These are phyloP conservation scores for Oryza glaberrima DNA, from an alignment of 176 grass and related monocot genomes.

Conservation along the genomic window DNA sequence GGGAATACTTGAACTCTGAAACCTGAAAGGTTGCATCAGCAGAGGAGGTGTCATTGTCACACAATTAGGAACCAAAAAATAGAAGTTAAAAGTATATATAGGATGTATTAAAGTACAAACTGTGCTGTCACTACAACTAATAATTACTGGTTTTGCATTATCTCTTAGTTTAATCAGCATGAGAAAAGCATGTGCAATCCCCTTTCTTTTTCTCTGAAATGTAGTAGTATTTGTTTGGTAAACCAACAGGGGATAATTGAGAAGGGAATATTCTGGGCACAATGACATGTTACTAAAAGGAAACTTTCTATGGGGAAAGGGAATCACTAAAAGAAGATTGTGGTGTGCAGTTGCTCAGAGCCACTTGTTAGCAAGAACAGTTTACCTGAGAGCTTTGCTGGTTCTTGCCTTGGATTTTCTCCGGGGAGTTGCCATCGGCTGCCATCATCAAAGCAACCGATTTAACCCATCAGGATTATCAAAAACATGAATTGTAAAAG, in stretches of 20 bases:
- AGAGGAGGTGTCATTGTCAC: background rate
- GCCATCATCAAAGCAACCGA: constrained; percentile 1
- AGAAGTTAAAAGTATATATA: background rate
- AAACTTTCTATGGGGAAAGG: constrained; percentile 11
- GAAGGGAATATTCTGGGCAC: constrained; percentile 31
- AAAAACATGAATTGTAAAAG: background rate
- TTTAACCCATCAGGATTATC: constrained; percentile 23
- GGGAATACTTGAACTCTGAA: constrained; percentile 51
- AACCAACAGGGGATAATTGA: constrained; percentile 18
- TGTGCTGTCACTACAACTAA: background rate
- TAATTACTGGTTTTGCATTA: background rate
- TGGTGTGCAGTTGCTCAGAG: background rate
- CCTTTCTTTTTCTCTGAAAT: background rate
- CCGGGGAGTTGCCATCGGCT: constrained; percentile 68
- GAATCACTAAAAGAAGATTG: background rate
- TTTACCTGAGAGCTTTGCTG: constrained; percentile 43
- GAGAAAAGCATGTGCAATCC: constrained; percentile 38
- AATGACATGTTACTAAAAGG: constrained; percentile 21
- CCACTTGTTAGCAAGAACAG: constrained; percentile 12
- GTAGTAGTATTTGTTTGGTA: background rate
- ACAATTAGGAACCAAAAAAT: background rate
- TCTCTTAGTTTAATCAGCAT: constrained; percentile 17
- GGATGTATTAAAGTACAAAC: constrained; percentile 12
- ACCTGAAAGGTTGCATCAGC: constrained; percentile 32
- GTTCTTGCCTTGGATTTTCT: constrained; percentile 55